phyloP scores from a whole-genome alignment of 2,329 filamentous ascomycete genomes.

The Parafenestella ontariensis region DNA sequence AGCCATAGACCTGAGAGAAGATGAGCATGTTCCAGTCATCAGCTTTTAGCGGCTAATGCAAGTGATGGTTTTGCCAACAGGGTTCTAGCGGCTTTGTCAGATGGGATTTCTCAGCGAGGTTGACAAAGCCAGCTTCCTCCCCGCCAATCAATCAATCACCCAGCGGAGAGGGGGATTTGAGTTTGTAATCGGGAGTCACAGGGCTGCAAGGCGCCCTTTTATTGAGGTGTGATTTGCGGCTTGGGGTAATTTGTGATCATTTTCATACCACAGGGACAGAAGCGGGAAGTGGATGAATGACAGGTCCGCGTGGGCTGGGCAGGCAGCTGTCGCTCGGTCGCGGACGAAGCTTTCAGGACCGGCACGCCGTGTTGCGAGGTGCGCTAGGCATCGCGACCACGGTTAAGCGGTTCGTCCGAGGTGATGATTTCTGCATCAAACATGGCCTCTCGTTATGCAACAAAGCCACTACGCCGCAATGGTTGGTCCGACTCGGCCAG shows the following conservation, averaged over 20 bases:
- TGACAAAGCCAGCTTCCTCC: constrained; percentile 27
- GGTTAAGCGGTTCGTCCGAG: constrained; percentile 31
- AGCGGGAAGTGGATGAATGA: no score
- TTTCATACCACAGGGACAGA: constrained; percentile 3
- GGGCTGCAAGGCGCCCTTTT: constrained; percentile 7
- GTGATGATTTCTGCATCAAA: constrained; percentile 15
- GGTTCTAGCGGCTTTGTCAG: constrained; percentile 33
- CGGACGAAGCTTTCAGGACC: constrained; percentile 18
- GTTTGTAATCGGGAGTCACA: constrained; percentile 22
- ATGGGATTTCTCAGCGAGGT: constrained; percentile 35
- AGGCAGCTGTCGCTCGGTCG: constrained; percentile 2
- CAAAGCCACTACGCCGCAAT: not conserved
- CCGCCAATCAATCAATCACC: constrained; percentile 30
- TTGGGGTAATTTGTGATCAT: constrained; percentile 16
- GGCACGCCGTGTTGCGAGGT: constrained; percentile 18
- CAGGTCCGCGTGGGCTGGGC: constrained; percentile 6
- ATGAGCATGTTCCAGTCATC: constrained; percentile 24
- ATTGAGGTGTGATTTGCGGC: constrained; percentile 3
- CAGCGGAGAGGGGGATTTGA: constrained; percentile 1
- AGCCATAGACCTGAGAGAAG: not conserved
- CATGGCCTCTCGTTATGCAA: constrained; percentile 12
- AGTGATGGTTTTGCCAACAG: constrained; percentile 7
- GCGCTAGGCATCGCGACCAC: constrained; percentile 14
- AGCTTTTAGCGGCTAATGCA: constrained; percentile 9
- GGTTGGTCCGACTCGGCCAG: constrained; percentile 1